A percentile compares a stretch with the other conserved stretches of the same genome.
These are phyloP conservation scores for Lactarius trivialis DNA, from an alignment of 768 basidiomycete species.

Conservation along the genomic window DNA sequence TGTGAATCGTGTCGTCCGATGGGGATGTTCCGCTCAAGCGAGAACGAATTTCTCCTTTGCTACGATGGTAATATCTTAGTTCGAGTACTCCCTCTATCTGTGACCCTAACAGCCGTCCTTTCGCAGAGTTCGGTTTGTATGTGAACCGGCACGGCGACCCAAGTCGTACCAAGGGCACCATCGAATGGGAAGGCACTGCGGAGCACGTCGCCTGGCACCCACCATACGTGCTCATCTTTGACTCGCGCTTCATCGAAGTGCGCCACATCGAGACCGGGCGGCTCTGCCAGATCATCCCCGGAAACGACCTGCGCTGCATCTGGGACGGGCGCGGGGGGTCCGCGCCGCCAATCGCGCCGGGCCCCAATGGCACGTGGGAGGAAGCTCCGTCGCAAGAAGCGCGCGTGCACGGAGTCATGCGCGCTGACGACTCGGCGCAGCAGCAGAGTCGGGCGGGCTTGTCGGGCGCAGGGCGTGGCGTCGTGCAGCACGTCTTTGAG, in stretches of 20 bases:
- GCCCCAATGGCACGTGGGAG: constrained; percentile 40
- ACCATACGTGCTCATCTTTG: constrained; percentile 84
- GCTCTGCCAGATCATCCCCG: constrained; percentile 75
- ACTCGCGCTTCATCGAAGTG: constrained; percentile 85
- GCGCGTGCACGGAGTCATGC: constrained; percentile 84
- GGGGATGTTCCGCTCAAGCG: constrained; percentile 84
- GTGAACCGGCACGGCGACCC: constrained; percentile 91
- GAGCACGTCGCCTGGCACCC: constrained; percentile 85
- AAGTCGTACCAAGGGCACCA: constrained; percentile 57
- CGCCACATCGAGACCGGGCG: constrained; percentile 77
- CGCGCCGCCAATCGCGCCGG: constrained; percentile 32
- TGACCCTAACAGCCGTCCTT: constrained; percentile 1
- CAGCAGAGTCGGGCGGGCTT: constrained; percentile 26
- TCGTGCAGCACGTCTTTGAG: constrained; percentile 72
- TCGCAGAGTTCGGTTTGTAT: constrained; percentile 80
- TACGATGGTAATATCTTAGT: constrained; percentile 64
- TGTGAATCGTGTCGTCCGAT: constrained; percentile 77
- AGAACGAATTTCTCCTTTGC: constrained; percentile 84
- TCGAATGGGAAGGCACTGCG: constrained; percentile 94
- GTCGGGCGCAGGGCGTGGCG: constrained; percentile 35
- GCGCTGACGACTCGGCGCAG: constrained; percentile 37
- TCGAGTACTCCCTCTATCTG: neutral
- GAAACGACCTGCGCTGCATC: constrained; percentile 74
- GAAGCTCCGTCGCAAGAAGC: constrained; percentile 64
- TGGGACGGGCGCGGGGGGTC: constrained; percentile 74